phyloP scores from a whole-genome alignment of 768 basidiomycete species.

The Tulasnella sp. region DNA sequence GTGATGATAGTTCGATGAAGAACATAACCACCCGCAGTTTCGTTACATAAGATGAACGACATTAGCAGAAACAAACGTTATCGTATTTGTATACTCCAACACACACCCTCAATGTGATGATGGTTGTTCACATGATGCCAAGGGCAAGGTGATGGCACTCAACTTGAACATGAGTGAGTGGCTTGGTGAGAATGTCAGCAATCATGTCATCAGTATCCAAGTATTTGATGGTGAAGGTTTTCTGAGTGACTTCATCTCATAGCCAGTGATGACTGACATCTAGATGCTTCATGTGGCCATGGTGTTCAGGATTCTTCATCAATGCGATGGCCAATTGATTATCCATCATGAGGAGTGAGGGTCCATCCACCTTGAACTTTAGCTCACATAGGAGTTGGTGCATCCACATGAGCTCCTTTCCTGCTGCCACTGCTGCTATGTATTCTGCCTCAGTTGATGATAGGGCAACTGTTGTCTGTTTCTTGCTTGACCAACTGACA shows the following conservation, averaged over 20 bases:
- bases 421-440: background rate
- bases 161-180: background rate
- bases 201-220: conserved; percentile 23
- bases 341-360: conserved; percentile 1
- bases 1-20: no score
- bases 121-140: conserved; percentile 8
- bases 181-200: conserved; percentile 20
- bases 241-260: conserved; percentile 20
- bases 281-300: conserved; percentile 26
- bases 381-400: conserved; percentile 11
- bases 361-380: background rate
- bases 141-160: background rate
- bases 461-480: conserved; percentile 21
- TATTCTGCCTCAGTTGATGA: conserved; percentile 23
- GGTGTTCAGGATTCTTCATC: conserved; percentile 21
- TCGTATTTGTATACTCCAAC: no score
- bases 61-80: no score
- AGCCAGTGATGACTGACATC: conserved; percentile 25
- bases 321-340: conserved; percentile 23
- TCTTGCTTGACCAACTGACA: conserved; percentile 21
- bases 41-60: no score
- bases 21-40: no score
- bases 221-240: conserved; percentile 22
- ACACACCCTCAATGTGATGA: background rate
- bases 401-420: conserved; percentile 14